phyloP scores from a whole-genome alignment of 257 asterid species.

The Ajuga chamaepitys region DNA sequence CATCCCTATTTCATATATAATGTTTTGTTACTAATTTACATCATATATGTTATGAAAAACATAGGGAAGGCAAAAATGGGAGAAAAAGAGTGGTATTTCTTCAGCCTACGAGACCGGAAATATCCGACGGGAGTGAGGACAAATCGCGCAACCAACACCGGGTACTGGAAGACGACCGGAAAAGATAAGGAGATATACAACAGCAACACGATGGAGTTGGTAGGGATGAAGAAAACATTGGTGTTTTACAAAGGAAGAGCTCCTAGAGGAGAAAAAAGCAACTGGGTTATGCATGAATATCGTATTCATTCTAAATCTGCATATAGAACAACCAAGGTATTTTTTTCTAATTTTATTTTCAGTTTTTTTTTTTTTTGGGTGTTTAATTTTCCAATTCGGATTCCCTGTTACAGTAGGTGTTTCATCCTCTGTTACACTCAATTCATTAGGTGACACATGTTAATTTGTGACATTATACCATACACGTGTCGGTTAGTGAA shows the following conservation, averaged over 20 bases:
- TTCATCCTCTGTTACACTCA: no score
- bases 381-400: no score
- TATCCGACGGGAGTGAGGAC: slow-evolving; percentile 92
- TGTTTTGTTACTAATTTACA: background rate
- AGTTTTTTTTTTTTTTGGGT: background rate
- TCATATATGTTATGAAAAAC: background rate
- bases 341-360: background rate
- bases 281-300: slow-evolving; percentile 99
- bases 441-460: no score
- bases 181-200: slow-evolving; percentile 85
- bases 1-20: no score
- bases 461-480: no score
- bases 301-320: slow-evolving; percentile 77
- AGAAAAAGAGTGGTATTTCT: slow-evolving; percentile 91
- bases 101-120: slow-evolving; percentile 82
- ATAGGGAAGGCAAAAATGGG: slow-evolving; percentile 95
- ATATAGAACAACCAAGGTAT: slow-evolving; percentile 66
- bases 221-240: slow-evolving; percentile 91
- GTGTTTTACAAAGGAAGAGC: slow-evolving; percentile 92
- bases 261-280: slow-evolving; percentile 84
- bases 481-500: no score
- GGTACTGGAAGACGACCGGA: slow-evolving; percentile 92
- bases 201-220: slow-evolving; percentile 59
- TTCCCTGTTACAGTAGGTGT: no score
- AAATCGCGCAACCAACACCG: slow-evolving; percentile 82